A percentile compares a stretch with the other conserved stretches of the same genome.
These are phyloP conservation scores for Podospora pseudoanserina DNA, from an alignment of 495 filamentous ascomycete species.

Conservation along the genomic window DNA sequence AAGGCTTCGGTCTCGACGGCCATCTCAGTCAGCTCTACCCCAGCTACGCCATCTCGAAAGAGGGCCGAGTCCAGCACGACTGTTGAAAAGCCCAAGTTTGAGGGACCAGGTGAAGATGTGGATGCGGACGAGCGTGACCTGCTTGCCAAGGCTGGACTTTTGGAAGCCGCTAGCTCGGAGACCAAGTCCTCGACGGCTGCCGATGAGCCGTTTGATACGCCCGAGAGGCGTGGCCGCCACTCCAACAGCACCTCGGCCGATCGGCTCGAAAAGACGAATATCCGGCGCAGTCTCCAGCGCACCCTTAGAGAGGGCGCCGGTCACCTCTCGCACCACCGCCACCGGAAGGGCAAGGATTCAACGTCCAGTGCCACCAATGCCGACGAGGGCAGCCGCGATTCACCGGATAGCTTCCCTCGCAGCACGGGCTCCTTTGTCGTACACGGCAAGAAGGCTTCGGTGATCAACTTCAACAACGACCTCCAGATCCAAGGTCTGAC, in stretches of 20 bases:
- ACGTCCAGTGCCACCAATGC: slow-evolving; percentile 54
- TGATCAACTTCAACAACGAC: slow-evolving; percentile 90
- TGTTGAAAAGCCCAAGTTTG: slow-evolving; percentile 23
- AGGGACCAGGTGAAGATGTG: slow-evolving; percentile 36
- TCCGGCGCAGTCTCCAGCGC: slow-evolving; percentile 86
- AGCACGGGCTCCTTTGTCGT: slow-evolving; percentile 87
- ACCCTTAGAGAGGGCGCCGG: slow-evolving; percentile 76
- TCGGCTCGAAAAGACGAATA: slow-evolving; percentile 53
- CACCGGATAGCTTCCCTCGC: slow-evolving; percentile 64
- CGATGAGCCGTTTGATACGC: slow-evolving; percentile 30
- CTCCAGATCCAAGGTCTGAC: slow-evolving; percentile 83
- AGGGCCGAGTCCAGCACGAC: slow-evolving; percentile 21
- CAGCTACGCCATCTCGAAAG: slow-evolving; percentile 31
- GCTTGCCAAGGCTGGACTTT: slow-evolving; percentile 50
- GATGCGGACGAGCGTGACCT: slow-evolving; percentile 49
- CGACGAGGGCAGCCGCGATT: slow-evolving; percentile 59
- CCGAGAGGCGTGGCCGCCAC: slow-evolving; percentile 34
- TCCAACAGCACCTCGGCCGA: slow-evolving; percentile 35
- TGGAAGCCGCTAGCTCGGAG: slow-evolving; percentile 30
- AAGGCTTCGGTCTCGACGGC: slow-evolving; percentile 44
- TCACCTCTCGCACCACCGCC: slow-evolving; percentile 63
- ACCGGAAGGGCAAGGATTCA: slow-evolving; percentile 74
- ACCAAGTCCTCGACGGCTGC: slow-evolving; percentile 18
- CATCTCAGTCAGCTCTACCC: slow-evolving; percentile 36
- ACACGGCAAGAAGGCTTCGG: slow-evolving; percentile 95